A percentile compares a stretch with the other conserved stretches of the same genome.
Conservation (phyloP, 352 stramenopile species). For the Phytopythium oedochilum region DNA sequence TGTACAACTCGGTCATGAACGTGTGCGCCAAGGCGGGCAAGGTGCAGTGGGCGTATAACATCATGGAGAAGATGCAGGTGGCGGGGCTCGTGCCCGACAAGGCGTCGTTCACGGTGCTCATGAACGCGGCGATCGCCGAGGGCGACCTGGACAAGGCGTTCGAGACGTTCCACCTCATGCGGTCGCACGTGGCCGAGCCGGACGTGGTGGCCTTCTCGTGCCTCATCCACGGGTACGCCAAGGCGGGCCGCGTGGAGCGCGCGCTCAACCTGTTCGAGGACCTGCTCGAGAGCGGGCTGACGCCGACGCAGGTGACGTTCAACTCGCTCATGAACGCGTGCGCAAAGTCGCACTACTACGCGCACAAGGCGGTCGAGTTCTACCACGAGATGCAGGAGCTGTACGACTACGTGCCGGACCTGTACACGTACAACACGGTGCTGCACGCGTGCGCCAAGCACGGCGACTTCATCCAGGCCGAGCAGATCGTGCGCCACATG, state of each 20-base stretch:
- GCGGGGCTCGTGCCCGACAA: conserved; percentile 54
- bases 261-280: conserved; percentile 76
- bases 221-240: conserved; percentile 73
- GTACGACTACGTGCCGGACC: conserved; percentile 76
- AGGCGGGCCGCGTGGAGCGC: conserved; percentile 66
- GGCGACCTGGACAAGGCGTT: conserved; percentile 76
- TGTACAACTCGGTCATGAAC: conserved; percentile 84
- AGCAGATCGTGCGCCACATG: conserved; percentile 77
- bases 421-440: conserved; percentile 78
- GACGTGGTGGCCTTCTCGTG: conserved; percentile 67
- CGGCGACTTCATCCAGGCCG: conserved; percentile 65
- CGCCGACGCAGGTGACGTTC: conserved; percentile 69
- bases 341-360: conserved; percentile 82
- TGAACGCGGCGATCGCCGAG: conserved; percentile 71
- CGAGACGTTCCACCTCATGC: conserved; percentile 84
- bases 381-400: conserved; percentile 87
- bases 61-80: conserved; percentile 85
- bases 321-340: conserved; percentile 79
- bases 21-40: conserved; percentile 62
- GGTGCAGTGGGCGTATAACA: conserved; percentile 77
- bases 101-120: conserved; percentile 76
- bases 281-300: conserved; percentile 61
- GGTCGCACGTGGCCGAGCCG: conserved; percentile 60
- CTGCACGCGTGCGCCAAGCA: conserved; percentile 74
- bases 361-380: conserved; percentile 80